Conservation (phyloP, 805 yeast genomes). For the Monosporozyma unispora region DNA sequence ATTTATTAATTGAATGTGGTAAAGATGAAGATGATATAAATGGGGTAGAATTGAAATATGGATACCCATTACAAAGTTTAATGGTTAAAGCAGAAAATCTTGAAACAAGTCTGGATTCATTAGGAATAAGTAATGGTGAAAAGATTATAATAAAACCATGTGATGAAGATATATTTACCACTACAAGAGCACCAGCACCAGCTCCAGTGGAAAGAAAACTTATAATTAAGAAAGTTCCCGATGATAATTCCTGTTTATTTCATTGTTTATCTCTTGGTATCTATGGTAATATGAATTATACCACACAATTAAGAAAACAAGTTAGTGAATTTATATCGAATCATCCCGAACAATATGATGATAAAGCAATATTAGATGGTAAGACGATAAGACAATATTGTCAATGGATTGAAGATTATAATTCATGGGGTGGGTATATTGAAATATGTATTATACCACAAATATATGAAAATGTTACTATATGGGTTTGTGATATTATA, state of each 20-base stretch:
- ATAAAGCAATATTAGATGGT: constrained; percentile 44
- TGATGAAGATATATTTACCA: background rate
- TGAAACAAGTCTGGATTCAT: constrained; percentile 25
- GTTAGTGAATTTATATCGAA: constrained; percentile 40
- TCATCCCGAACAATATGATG: constrained; percentile 41
- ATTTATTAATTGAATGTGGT: constrained; percentile 24
- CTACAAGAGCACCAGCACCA: background rate
- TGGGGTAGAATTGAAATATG: constrained; percentile 35
- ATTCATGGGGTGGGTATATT: constrained; percentile 80
- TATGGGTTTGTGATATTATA: constrained; percentile 57
- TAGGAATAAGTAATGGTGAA: constrained; percentile 33
- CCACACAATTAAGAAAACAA: constrained; percentile 41
- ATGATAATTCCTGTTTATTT: constrained; percentile 73
- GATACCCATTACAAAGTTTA: constrained; percentile 53
- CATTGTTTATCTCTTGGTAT: constrained; percentile 51
- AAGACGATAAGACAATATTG: constrained; percentile 40
- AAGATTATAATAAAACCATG: constrained; percentile 17
- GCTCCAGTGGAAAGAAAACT: constrained; percentile 12
- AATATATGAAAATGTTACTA: constrained; percentile 40
- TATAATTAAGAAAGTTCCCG: constrained; percentile 52
- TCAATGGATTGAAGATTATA: constrained; percentile 50
- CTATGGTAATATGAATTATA: constrained; percentile 36
- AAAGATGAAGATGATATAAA: constrained; percentile 2
- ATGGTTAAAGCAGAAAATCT: constrained; percentile 20
- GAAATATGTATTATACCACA: constrained; percentile 55